These are phyloP conservation scores for Colletotrichum cuscutae DNA, from an alignment of 2,329 filamentous ascomycete genomes.

Conservation along the genomic window DNA sequence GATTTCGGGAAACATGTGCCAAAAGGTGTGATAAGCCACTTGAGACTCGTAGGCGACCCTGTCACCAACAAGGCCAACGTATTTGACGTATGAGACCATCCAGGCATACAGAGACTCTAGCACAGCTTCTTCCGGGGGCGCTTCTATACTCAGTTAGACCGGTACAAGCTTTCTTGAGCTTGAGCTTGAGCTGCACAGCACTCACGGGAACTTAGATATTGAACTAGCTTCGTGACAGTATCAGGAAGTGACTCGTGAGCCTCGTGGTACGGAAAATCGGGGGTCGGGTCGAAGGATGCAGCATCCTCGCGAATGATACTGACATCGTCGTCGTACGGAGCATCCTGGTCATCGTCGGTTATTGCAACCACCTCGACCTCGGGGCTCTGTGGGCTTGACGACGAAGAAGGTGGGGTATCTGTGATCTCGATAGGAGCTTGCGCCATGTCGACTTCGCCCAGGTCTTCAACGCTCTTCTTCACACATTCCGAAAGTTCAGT, in stretches of 20 bases:
- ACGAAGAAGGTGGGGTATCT: constrained; percentile 45
- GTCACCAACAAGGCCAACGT: constrained; percentile 47
- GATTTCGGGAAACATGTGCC: constrained; percentile 62
- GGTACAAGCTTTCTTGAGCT: too few species aligned
- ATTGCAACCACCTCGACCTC: constrained; percentile 55
- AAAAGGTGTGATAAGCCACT: constrained; percentile 58
- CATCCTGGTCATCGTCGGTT: constrained; percentile 46
- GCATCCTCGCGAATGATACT: constrained; percentile 30
- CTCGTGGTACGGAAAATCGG: constrained; percentile 58
- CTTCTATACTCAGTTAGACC: constrained; percentile 49
- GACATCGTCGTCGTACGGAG: constrained; percentile 42
- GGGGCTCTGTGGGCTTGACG: constrained; percentile 54
- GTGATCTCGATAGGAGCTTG: constrained; percentile 38
- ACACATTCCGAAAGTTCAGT: constrained; percentile 37
- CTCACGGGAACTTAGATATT: constrained; percentile 48
- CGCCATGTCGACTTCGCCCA: constrained; percentile 50
- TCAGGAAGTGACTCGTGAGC: constrained; percentile 43
- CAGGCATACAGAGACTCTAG: constrained; percentile 58
- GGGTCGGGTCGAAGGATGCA: constrained; percentile 52
- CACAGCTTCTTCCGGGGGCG: constrained; percentile 54
- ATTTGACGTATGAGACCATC: constrained; percentile 60
- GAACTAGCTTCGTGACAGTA: constrained; percentile 48
- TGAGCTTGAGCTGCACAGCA: background rate
- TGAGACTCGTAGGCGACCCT: constrained; percentile 54
- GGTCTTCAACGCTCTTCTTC: constrained; percentile 57